A percentile compares a stretch with the other conserved stretches of the same genome.
phyloP scores from a whole-genome alignment of 139 green algal species.

The Zygnema circumcarinatum region DNA sequence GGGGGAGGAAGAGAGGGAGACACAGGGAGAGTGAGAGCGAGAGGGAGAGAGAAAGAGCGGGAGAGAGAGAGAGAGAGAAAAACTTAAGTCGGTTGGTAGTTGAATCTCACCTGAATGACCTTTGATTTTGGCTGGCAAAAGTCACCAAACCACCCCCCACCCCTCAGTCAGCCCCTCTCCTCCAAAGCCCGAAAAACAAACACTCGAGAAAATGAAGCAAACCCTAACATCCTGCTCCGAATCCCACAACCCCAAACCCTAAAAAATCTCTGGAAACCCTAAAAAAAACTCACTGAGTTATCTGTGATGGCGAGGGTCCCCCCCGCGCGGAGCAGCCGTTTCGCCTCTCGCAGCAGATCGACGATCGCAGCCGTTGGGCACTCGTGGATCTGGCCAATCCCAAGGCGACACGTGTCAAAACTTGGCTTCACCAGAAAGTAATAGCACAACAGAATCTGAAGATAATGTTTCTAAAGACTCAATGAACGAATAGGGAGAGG shows the following conservation, averaged over 20 bases:
- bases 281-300: slow-evolving; percentile 72
- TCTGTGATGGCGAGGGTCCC: slow-evolving; percentile 79
- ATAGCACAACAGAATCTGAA: too few relatives aligned
- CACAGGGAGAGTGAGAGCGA: too few relatives aligned
- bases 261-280: background rate
- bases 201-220: background rate
- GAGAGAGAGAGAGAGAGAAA: too few relatives aligned
- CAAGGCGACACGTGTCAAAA: background rate
- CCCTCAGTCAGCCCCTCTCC: background rate
- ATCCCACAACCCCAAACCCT: too few relatives aligned
- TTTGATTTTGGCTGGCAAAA: too few relatives aligned
- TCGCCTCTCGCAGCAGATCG: slow-evolving; percentile 70
- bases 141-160: too few relatives aligned
- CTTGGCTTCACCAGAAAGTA: too few relatives aligned
- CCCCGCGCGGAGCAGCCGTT: slow-evolving; percentile 74
- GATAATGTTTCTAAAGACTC: background rate
- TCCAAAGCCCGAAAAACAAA: background rate
- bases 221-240: slow-evolving; percentile 43
- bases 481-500: background rate
- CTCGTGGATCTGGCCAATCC: slow-evolving; percentile 74
- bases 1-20: too few relatives aligned
- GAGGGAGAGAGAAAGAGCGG: too few relatives aligned
- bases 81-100: too few relatives aligned
- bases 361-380: slow-evolving; percentile 68
- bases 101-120: too few relatives aligned